Evolutionary conservation across 371 early-diverging fungal genomes (phyloP).

Genomic region (Mucor mucedo): DNA sequence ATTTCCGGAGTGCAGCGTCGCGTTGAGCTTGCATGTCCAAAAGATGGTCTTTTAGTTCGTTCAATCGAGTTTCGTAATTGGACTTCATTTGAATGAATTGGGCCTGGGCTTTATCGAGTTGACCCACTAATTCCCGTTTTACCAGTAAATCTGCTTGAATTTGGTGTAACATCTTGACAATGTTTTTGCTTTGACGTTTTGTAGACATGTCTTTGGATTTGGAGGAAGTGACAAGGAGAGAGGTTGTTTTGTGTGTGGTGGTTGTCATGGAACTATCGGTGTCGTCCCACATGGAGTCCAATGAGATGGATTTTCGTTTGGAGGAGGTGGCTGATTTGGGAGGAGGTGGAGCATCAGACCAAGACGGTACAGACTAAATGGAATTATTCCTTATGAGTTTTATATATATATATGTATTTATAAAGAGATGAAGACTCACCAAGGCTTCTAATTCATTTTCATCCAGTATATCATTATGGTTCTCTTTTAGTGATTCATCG

Average conservation of each 20-base stretch:
- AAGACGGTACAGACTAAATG: slow-evolving; percentile 47
- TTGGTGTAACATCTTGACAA: slow-evolving; percentile 62
- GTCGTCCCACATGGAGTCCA: slow-evolving; percentile 51
- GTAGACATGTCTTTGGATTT: slow-evolving; percentile 15
- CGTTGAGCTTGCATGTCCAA: slow-evolving; percentile 63
- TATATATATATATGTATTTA: not conserved
- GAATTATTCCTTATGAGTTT: too few species aligned
- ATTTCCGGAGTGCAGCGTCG: slow-evolving; percentile 40
- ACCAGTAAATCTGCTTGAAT: slow-evolving; percentile 71
- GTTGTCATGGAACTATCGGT: slow-evolving; percentile 43
- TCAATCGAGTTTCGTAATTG: slow-evolving; percentile 72
- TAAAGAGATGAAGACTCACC: slow-evolving; percentile 24
- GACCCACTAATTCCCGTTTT: slow-evolving; percentile 57
- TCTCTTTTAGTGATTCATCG: not conserved
- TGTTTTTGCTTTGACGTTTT: slow-evolving; percentile 31
- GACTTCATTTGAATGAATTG: slow-evolving; percentile 58
- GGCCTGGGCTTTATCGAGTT: slow-evolving; percentile 60
- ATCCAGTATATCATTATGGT: not conserved
- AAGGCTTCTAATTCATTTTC: slow-evolving; percentile 51
- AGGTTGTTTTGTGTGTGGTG: not conserved
- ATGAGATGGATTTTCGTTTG: slow-evolving; percentile 45
- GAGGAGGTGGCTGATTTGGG: slow-evolving; percentile 26
- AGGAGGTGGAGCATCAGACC: slow-evolving; percentile 34
- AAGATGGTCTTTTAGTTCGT: slow-evolving; percentile 60
- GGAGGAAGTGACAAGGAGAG: slow-evolving; percentile 2